Evolutionary conservation across 1,284 basidiomycete species (phyloP), one percentile per base, ranked within the genome.

Genomic region (Austroboletus niveus): DNA sequence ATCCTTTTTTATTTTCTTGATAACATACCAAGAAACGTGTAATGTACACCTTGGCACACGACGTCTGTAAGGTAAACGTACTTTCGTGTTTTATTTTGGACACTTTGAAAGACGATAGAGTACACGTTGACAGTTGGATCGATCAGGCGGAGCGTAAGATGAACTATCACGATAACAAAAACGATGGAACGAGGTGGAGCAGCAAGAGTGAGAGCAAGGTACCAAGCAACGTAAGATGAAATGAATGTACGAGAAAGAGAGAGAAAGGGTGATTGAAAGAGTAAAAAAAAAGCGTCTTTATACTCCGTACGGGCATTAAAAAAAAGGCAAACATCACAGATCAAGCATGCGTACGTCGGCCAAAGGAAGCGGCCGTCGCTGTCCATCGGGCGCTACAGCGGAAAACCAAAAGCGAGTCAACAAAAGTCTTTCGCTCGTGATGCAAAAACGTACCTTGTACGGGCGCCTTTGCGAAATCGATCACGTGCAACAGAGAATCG

Each of bases 391-490:
- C 6, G 64, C 68, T 69, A 49, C 29, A 54, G 50, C 38, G 34
- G n/a, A 31, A 12, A 5, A 15, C 1, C 39, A 24, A 7, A 10
- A 41, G 22, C 9, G 20, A 24, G 17, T 5, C 5, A n/a, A 24
- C 22, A 24, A 24, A 4, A 4, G 22, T 24, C 5, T 24, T 24
- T 24, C 22, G 22, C 22, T 24, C 22, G 22, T 5, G 5, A 24
- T 24, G 4, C 22, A 24, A 24, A 24, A 24, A 24, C 31, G 8
- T 48, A 74, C 74, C 69, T 65, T 65, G 62, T 10, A 60, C 53
- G 4, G 74, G 74, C 6, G 64, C 63, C 46, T 62, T 62, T 5
- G 74, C 68, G 35, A 76, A 72, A 53, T 77, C 76, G 36, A 72
- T 59, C 45, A 78, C 68, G 35, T 61, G 57, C 14, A 77, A 51